A percentile compares a stretch with the other conserved stretches of the same genome.
These are phyloP conservation scores for Cryptococcus floricola DNA, from an alignment of 1,284 basidiomycete genomes.

Conservation along the genomic window DNA sequence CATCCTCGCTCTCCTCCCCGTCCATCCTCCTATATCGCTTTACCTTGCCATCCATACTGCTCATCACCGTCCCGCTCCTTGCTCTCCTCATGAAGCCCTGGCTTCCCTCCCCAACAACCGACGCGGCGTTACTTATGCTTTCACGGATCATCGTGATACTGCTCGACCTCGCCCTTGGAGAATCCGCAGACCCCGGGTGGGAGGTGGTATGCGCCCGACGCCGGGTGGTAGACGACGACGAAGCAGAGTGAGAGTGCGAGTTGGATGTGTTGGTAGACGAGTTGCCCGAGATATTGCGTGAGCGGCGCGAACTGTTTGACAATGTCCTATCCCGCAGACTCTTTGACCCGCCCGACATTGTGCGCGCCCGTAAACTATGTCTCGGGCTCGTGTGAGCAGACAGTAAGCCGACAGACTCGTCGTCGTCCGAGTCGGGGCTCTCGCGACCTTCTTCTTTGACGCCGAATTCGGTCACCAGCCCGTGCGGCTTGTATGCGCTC, in stretches of 20 bases:
- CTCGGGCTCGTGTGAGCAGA: constrained; percentile 1
- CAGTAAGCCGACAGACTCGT: constrained; percentile 10
- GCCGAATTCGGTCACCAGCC: constrained; percentile 11
- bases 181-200: neutral
- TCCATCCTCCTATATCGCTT: constrained; percentile 1
- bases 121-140: constrained; percentile 9
- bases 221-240: neutral
- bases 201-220: constrained; percentile 7
- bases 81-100: constrained; percentile 13
- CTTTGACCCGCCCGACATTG: too few species aligned
- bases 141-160: constrained; percentile 14
- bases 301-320: constrained; percentile 2
- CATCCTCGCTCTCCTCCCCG: neutral
- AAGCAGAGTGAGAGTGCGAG: neutral
- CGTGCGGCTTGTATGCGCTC: constrained; percentile 4
- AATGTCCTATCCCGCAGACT: constrained; percentile 2
- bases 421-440: constrained; percentile 5
- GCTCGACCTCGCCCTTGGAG: constrained; percentile 11
- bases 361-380: neutral
- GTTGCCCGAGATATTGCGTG: neutral
- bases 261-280: neutral
- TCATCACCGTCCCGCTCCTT: constrained; percentile 17
- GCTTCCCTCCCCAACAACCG: constrained; percentile 1
- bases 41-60: neutral
- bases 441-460: neutral